These are phyloP conservation scores for Pseudogymnoascus sp. DNA, from an alignment of 2,329 filamentous ascomycete species.

Conservation along the genomic window DNA sequence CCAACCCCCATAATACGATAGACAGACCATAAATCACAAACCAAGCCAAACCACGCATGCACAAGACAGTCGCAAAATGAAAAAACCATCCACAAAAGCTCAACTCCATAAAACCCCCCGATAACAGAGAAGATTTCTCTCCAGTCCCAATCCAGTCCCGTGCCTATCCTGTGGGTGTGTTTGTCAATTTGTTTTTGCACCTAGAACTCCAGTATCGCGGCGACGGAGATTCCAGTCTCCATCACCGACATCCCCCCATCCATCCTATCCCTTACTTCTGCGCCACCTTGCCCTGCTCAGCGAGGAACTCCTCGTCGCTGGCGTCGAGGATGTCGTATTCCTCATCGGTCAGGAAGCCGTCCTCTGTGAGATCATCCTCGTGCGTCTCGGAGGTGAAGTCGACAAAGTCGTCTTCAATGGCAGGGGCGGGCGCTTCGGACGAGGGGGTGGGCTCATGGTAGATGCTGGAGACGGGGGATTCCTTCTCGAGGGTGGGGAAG, in stretches of 20 bases:
- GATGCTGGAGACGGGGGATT: constrained; percentile 76
- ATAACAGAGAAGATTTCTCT: neutral
- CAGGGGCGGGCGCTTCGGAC: constrained; percentile 32
- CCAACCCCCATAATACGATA: neutral
- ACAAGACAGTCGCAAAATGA: neutral
- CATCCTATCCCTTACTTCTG: neutral
- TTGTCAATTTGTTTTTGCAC: constrained; percentile 4
- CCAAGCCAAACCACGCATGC: neutral
- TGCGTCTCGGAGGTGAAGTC: constrained; percentile 47
- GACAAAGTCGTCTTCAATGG: constrained; percentile 42
- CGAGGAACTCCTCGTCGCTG: constrained; percentile 75
- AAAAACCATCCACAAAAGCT: neutral
- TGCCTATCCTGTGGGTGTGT: neutral
- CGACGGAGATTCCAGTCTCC: neutral
- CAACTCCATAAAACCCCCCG: neutral
- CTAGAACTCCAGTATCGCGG: neutral
- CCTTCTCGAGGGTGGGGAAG: constrained; percentile 92
- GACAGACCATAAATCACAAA: neutral
- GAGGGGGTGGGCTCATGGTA: constrained; percentile 47
- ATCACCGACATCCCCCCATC: neutral
- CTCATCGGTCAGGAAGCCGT: constrained; percentile 89
- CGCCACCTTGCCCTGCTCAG: constrained; percentile 37
- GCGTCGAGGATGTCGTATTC: constrained; percentile 97
- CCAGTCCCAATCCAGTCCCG: neutral
- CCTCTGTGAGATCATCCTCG: constrained; percentile 52